Conservation (phyloP, 2,329 filamentous ascomycete genomes). For the Zarea fungicola region DNA sequence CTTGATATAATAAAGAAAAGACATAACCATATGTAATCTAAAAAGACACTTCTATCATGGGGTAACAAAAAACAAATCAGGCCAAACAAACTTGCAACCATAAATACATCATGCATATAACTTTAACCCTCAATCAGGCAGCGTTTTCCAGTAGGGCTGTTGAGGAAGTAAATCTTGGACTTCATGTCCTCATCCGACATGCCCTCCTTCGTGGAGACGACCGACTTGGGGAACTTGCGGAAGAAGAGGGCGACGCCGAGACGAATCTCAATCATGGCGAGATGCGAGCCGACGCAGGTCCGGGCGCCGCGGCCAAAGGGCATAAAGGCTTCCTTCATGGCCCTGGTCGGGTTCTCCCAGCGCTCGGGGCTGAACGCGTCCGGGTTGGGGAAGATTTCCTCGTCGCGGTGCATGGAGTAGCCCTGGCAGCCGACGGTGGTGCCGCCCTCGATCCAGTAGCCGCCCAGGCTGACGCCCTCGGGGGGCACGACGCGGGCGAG, state of each 20-base stretch:
- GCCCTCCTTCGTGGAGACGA: constrained; percentile 26
- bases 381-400: constrained; percentile 35
- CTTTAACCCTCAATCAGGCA: constrained; percentile 24
- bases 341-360: constrained; percentile 30
- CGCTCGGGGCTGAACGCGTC: constrained; percentile 28
- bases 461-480: constrained; percentile 33
- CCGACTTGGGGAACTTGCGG: constrained; percentile 35
- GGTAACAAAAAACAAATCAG: neutral
- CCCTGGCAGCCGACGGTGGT: constrained; percentile 36
- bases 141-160: constrained; percentile 25
- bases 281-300: constrained; percentile 51
- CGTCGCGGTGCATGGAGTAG: constrained; percentile 43
- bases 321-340: constrained; percentile 44
- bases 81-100: neutral
- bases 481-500: constrained; percentile 37
- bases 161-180: constrained; percentile 28
- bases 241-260: constrained; percentile 49
- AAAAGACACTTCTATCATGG: neutral
- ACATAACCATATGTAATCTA: neutral
- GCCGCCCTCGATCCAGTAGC: constrained; percentile 35
- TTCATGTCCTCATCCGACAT: constrained; percentile 34
- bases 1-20: neutral
- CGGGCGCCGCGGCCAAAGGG: constrained; percentile 50
- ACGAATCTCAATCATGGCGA: constrained; percentile 52
- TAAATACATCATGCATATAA: neutral